phyloP scores from a whole-genome alignment of 805 yeast genomes.

The Starmerella geochares region DNA sequence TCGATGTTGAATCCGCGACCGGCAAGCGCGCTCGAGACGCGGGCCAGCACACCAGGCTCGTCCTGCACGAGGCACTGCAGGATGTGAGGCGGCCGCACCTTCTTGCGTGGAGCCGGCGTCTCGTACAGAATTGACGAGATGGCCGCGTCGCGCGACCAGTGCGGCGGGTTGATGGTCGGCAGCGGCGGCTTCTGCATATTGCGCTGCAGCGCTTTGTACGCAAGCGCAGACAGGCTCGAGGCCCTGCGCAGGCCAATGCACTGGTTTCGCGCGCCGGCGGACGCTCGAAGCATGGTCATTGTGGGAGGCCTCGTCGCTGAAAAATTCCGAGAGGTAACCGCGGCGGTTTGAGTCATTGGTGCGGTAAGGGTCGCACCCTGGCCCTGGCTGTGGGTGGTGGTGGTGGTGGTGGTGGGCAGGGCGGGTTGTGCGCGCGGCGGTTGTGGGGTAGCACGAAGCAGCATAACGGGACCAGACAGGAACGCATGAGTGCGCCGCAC shows the following conservation, averaged over 20 bases:
- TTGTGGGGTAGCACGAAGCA: not conserved
- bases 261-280: constrained; percentile 9
- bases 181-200: constrained; percentile 78
- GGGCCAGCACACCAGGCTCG: constrained; percentile 94
- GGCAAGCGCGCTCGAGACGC: constrained; percentile 89
- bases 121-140: constrained; percentile 92
- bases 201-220: constrained; percentile 84
- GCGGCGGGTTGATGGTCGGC: constrained; percentile 87
- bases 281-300: constrained; percentile 8
- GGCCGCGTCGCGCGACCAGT: constrained; percentile 93
- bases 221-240: constrained; percentile 78
- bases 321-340: not conserved
- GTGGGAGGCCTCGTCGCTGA: not conserved
- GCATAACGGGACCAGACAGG: too few species aligned
- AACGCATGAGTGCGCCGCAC: too few species aligned
- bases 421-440: not conserved
- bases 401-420: not conserved
- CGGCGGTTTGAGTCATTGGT: not conserved
- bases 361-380: constrained; percentile 5
- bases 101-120: constrained; percentile 51
- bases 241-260: constrained; percentile 12
- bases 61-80: constrained; percentile 95
- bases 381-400: too few species aligned
- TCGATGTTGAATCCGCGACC: constrained; percentile 98
- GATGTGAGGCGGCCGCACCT: constrained; percentile 74